Percentiles rank a stretch among this genome's conserved stretches.
phyloP scores from a whole-genome alignment of 2,329 filamentous ascomycete genomes.

The Cladophialophora bantiana region DNA sequence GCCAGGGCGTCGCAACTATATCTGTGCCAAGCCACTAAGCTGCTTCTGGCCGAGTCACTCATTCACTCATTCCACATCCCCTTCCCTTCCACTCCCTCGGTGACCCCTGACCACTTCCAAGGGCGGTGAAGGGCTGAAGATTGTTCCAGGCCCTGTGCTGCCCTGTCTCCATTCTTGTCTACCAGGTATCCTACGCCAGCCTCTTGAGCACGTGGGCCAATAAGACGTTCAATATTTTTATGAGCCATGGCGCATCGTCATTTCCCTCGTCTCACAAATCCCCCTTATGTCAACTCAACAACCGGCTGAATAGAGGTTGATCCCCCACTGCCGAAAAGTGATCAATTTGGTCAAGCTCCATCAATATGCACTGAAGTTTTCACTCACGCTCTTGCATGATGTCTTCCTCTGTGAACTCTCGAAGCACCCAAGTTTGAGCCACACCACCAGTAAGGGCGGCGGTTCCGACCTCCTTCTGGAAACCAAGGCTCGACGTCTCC shows the following conservation, averaged over 20 bases:
- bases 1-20: conserved; percentile 2
- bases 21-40: conserved; percentile 21
- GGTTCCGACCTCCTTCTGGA: conserved; percentile 49
- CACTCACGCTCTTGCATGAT: conserved; percentile 39
- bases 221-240: neutral
- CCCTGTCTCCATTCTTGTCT: neutral
- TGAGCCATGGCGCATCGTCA: neutral
- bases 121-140: conserved; percentile 11
- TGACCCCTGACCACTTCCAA: neutral
- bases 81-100: neutral
- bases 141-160: neutral
- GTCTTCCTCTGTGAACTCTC: conserved; percentile 39
- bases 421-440: conserved; percentile 48
- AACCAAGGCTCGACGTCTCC: conserved; percentile 47
- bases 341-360: no score
- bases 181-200: conserved; percentile 21
- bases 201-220: conserved; percentile 22
- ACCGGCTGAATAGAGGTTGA: neutral
- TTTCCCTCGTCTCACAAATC: neutral
- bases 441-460: conserved; percentile 50
- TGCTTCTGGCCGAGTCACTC: conserved; percentile 3
- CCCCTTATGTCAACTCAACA: neutral
- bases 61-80: neutral
- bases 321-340: no score
- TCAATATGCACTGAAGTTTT: neutral